Evolutionary conservation across 352 stramenopile genomes (phyloP), one percentile per base, ranked within the genome.

Genomic region (Pythium oligandrum): DNA sequence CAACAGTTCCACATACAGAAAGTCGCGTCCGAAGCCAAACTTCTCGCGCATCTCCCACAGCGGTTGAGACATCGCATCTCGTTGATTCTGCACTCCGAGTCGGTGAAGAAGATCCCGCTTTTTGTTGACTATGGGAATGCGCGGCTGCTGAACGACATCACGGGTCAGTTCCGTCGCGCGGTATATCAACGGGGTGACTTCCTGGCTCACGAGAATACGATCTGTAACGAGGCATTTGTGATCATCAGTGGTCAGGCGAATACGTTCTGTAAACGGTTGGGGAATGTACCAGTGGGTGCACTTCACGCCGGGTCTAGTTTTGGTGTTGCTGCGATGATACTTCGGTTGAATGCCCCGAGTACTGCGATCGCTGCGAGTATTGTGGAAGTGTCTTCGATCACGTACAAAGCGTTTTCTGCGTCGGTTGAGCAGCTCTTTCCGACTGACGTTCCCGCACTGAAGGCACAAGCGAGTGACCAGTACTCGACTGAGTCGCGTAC

Each of bases 1-100:
- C 77, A 90, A 46, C 81, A 92, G 48, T 67, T 84, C 17, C 82
- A 89, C 51, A 75, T 83, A 32, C 77, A 89, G 44, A 79, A 88
- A 38, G 76, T 84, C 9, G 80, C 78, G 26, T 89, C 73, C 4
- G 81, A 92, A 38, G 72, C 67, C 1, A 70, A 83, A 12, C 52
- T 92, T 5, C 56, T 92, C 2, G 71, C 66, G 7, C 61, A 80
- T 1, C 38, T 92, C 4, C 81, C 81, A 1, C 55, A 67, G 5
- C 75, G 85, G 44, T 53, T 92, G 6, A 67, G 77, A 0, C 77
- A 92, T 46, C 70, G 72, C 3, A 90, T 92, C 58, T 89, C 81
- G 12, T 63, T 75, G 31, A 76, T 86, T 10, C 48, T 90, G 17
- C 81, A 92, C 54, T 65, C 81, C 6, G 66, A 88, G 17, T 85